These are phyloP conservation scores for Pichia sp. DNA, from an alignment of 1,139 yeast species.

Conservation along the genomic window DNA sequence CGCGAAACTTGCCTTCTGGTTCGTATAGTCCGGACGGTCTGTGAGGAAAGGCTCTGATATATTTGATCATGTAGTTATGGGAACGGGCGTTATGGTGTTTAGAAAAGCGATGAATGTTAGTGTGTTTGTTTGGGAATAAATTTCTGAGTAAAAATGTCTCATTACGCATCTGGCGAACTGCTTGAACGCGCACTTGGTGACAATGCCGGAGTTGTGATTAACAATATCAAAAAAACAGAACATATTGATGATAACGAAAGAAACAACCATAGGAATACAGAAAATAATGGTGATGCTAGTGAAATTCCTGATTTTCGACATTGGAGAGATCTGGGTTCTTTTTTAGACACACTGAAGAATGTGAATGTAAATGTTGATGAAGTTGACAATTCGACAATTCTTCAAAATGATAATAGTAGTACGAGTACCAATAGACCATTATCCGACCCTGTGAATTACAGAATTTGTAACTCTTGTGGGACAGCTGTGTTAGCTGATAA, in stretches of 20 bases:
- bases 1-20: too few species aligned
- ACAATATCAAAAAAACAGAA: constrained; percentile 10
- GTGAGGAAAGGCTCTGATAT: too few species aligned
- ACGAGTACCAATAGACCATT: constrained; percentile 36
- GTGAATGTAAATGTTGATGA: constrained; percentile 28
- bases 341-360: constrained; percentile 39
- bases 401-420: constrained; percentile 30
- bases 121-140: too few species aligned
- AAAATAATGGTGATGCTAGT: background rate
- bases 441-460: constrained; percentile 44
- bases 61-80: too few species aligned
- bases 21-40: too few species aligned
- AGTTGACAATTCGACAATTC: background rate
- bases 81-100: too few species aligned
- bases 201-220: constrained; percentile 18
- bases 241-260: constrained; percentile 8
- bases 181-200: constrained; percentile 24
- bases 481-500: constrained; percentile 54
- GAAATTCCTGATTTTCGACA: constrained; percentile 24
- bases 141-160: too few species aligned
- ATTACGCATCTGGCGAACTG: constrained; percentile 14
- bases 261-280: too few species aligned
- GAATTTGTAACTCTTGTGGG: constrained; percentile 61
- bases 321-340: constrained; percentile 62
- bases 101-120: too few species aligned